Evolutionary conservation across 345 rosid species (phyloP).

Genomic region (Rhizophora apiculata): DNA sequence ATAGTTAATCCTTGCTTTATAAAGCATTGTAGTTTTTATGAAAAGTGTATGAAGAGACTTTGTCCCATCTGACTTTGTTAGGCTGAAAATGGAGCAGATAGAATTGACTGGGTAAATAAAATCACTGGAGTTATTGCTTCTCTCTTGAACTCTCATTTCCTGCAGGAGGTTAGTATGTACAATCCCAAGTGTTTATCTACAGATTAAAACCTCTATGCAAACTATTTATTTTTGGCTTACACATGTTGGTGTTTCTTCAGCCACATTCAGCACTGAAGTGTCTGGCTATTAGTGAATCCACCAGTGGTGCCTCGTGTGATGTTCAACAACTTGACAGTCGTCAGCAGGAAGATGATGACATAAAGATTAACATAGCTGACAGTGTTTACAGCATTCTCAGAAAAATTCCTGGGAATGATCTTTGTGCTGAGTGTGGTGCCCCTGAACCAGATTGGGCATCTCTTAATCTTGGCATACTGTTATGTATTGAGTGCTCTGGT

Average conservation of each 20-base stretch:
- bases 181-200: not conserved
- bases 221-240: slow-evolving; percentile 14
- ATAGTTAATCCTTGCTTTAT: too few relatives aligned
- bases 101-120: slow-evolving; percentile 81
- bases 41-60: not conserved
- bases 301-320: slow-evolving; percentile 30
- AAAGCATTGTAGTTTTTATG: too few relatives aligned
- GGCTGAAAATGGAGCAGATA: slow-evolving; percentile 90
- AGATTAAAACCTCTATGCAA: slow-evolving; percentile 6
- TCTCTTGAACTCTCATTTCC: slow-evolving; percentile 60
- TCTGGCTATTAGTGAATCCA: slow-evolving; percentile 30
- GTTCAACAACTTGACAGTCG: slow-evolving; percentile 27
- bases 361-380: slow-evolving; percentile 32
- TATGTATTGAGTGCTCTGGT: slow-evolving; percentile 90
- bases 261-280: slow-evolving; percentile 31
- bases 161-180: slow-evolving; percentile 54
- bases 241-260: slow-evolving; percentile 36
- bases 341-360: slow-evolving; percentile 23
- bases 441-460: slow-evolving; percentile 91
- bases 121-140: slow-evolving; percentile 69
- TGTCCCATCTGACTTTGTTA: slow-evolving; percentile 24
- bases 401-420: slow-evolving; percentile 69
- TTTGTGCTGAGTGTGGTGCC: slow-evolving; percentile 80
- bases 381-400: slow-evolving; percentile 46
- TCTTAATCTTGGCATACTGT: slow-evolving; percentile 77